Evolutionary conservation across 2,329 filamentous ascomycete genomes (phyloP).

Genomic region (Tolypocladium album): DNA sequence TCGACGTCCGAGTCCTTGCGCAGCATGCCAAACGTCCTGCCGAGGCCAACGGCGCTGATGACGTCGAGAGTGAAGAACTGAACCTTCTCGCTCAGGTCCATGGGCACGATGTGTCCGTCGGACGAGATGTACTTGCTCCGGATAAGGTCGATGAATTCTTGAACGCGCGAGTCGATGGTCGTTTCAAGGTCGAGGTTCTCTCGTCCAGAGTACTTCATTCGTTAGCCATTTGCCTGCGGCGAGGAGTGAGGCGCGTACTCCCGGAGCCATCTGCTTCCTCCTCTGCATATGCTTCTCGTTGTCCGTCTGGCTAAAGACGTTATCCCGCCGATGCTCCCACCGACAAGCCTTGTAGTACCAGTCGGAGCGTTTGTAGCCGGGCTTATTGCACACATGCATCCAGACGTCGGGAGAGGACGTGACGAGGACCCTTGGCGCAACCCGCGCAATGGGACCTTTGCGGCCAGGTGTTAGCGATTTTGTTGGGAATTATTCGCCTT

Average conservation of each 20-base stretch:
- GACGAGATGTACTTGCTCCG: conserved; percentile 29
- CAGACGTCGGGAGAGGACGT: conserved; percentile 37
- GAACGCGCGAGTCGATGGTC: conserved; percentile 35
- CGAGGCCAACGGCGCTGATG: conserved; percentile 38
- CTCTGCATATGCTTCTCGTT: conserved; percentile 33
- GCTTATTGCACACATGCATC: conserved; percentile 29
- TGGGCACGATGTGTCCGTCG: conserved; percentile 12
- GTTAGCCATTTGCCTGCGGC: not conserved
- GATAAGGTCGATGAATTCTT: conserved; percentile 33
- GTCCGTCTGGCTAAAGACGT: conserved; percentile 40
- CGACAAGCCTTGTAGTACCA: conserved; percentile 35
- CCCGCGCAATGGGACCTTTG: conserved; percentile 14
- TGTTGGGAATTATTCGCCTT: not conserved
- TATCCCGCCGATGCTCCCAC: conserved; percentile 38
- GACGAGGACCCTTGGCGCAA: conserved; percentile 35
- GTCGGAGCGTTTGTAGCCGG: conserved; percentile 27
- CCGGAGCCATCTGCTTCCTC: conserved; percentile 38
- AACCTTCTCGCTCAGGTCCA: conserved; percentile 36
- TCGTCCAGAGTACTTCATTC: conserved; percentile 38
- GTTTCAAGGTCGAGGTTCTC: conserved; percentile 40
- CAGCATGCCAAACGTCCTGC: conserved; percentile 38
- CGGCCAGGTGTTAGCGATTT: not conserved
- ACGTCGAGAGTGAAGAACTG: conserved; percentile 44
- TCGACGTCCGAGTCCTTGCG: conserved; percentile 32
- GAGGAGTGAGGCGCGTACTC: conserved; percentile 21